phyloP scores from a whole-genome alignment of 2,329 filamentous ascomycete genomes.

The Magnaporthales sp. region DNA sequence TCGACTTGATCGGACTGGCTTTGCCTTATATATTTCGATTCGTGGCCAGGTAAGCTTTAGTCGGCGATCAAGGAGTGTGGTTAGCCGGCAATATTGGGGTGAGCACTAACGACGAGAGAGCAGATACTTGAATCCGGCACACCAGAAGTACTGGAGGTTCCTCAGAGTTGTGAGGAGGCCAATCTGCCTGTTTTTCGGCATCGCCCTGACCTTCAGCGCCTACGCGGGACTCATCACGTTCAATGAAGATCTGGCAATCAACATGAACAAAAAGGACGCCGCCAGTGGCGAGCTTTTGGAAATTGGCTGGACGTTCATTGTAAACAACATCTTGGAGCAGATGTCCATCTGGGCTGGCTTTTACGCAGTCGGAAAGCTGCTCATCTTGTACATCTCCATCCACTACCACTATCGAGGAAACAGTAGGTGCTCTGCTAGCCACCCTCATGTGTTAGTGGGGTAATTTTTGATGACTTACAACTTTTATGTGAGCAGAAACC shows the following conservation, averaged over 20 bases:
- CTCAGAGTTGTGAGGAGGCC: slow-evolving; percentile 16
- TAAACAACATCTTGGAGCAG: slow-evolving; percentile 14
- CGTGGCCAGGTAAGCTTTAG: slow-evolving; percentile 13
- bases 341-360: slow-evolving; percentile 17
- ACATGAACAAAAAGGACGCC: slow-evolving; percentile 8
- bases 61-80: too few relatives aligned
- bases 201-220: slow-evolving; percentile 10
- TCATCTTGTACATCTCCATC: slow-evolving; percentile 19
- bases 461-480: too few relatives aligned
- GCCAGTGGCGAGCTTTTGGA: neutral
- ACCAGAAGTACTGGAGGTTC: slow-evolving; percentile 19
- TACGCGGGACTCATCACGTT: slow-evolving; percentile 8
- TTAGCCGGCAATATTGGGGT: too few relatives aligned
- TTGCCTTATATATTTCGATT: slow-evolving; percentile 18
- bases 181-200: slow-evolving; percentile 14
- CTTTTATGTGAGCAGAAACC: neutral
- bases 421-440: too few relatives aligned
- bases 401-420: slow-evolving; percentile 20
- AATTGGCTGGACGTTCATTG: slow-evolving; percentile 8
- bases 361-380: slow-evolving; percentile 19
- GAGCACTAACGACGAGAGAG: neutral
- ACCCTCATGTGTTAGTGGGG: too few relatives aligned
- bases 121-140: slow-evolving; percentile 20
- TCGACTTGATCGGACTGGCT: slow-evolving; percentile 11
- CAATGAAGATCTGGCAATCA: slow-evolving; percentile 11